A percentile compares a stretch with the other conserved stretches of the same genome.
phyloP scores from a whole-genome alignment of 2,329 filamentous ascomycete genomes.

The Metarhizium anisopliae region DNA sequence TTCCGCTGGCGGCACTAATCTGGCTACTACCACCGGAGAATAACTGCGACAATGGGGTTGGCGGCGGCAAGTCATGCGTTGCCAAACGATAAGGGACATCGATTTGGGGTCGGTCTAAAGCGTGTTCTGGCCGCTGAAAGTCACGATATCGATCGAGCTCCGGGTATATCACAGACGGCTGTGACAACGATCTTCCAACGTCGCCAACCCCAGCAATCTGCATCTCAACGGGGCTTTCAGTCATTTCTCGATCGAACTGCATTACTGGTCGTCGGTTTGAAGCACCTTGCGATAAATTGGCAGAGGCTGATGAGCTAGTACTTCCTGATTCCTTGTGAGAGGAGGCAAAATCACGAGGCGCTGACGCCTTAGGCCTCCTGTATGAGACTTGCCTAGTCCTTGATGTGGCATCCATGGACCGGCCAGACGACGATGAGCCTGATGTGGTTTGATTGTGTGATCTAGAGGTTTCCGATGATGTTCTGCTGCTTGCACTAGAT shows the following conservation, averaged over 20 bases:
- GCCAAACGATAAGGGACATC: conserved; percentile 48
- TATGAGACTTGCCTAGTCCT: not conserved
- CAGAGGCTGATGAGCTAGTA: conserved; percentile 28
- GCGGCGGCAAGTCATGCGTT: conserved; percentile 57
- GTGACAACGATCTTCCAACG: conserved; percentile 25
- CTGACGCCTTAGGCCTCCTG: not conserved
- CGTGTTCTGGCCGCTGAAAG: conserved; percentile 28
- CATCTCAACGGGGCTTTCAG: conserved; percentile 36
- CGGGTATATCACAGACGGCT: conserved; percentile 43
- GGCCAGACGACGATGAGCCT: conserved; percentile 24
- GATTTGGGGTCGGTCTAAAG: conserved; percentile 23
- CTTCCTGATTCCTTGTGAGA: conserved; percentile 26
- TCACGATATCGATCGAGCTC: conserved; percentile 54
- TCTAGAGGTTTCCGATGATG: conserved; percentile 21
- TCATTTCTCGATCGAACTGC: conserved; percentile 32
- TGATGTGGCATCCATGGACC: conserved; percentile 30
- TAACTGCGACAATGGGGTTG: conserved; percentile 44
- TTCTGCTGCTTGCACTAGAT: conserved; percentile 27
- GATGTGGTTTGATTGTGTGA: conserved; percentile 23
- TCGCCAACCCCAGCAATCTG: conserved; percentile 33
- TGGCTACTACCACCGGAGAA: conserved; percentile 51
- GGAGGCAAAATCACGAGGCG: conserved; percentile 30
- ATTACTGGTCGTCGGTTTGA: conserved; percentile 24
- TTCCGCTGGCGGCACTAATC: conserved; percentile 53
- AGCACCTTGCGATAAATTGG: conserved; percentile 26